Conservation (phyloP, 768 basidiomycete species). For the Tephrocybe sp. region DNA sequence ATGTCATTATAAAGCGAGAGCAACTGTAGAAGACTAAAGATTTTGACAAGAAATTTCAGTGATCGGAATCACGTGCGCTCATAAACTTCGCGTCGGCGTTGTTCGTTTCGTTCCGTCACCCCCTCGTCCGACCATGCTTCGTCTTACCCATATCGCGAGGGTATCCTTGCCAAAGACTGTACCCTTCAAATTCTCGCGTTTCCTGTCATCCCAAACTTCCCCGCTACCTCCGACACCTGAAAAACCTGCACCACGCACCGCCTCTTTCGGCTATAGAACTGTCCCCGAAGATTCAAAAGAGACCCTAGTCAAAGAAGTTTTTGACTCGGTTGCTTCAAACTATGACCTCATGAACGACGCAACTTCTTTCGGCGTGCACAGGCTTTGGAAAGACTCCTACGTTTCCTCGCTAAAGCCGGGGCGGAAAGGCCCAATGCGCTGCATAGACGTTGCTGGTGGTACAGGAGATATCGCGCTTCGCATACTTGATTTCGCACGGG, state of each 20-base stretch:
- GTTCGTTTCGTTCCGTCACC: background rate
- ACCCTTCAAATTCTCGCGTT: constrained; percentile 5
- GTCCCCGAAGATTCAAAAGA: constrained; percentile 89
- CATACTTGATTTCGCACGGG: constrained; percentile 87
- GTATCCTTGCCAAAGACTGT: constrained; percentile 1
- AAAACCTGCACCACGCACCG: constrained; percentile 39
- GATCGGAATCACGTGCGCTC: constrained; percentile 17
- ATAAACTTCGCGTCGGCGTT: background rate
- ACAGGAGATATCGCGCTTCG: constrained; percentile 97
- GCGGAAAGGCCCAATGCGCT: constrained; percentile 68
- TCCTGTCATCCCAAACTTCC: constrained; percentile 22
- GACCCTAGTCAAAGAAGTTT: constrained; percentile 86
- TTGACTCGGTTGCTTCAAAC: constrained; percentile 91
- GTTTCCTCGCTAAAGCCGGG: constrained; percentile 77
- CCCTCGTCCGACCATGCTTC: constrained; percentile 11
- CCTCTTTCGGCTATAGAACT: constrained; percentile 93
- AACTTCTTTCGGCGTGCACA: constrained; percentile 94
- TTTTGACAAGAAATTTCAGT: background rate
- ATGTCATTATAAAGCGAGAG: too few relatives aligned
- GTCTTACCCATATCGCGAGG: constrained; percentile 10
- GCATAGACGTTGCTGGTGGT: constrained; percentile 96
- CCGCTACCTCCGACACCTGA: constrained; percentile 6
- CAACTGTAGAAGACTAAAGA: background rate
- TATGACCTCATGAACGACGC: constrained; percentile 99
- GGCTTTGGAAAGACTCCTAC: constrained; percentile 95